Percentiles rank a stretch among this genome's conserved stretches.
phyloP scores from a whole-genome alignment of 2,329 filamentous ascomycete species.

The Penicillium hordei region DNA sequence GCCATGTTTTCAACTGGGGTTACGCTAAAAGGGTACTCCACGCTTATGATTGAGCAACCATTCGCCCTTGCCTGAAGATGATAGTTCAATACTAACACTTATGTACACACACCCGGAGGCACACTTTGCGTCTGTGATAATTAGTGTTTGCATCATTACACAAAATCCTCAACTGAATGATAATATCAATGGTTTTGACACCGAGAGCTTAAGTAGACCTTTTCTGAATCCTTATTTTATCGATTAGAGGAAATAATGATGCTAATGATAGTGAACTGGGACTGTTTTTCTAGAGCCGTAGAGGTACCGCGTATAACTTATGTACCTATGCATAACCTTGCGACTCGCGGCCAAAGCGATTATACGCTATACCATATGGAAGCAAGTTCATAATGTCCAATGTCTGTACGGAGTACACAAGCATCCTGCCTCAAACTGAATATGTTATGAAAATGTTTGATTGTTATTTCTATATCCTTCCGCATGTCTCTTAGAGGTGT shows the following conservation, averaged over 20 bases:
- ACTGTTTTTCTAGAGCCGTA: not conserved
- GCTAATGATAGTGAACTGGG: not conserved
- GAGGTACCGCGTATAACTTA: not conserved
- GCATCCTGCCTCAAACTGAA: not conserved
- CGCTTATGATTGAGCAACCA: slow-evolving; percentile 21
- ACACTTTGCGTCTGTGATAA: not conserved
- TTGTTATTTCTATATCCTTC: not conserved
- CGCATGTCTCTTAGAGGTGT: not conserved
- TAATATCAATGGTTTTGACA: not conserved
- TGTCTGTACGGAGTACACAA: not conserved
- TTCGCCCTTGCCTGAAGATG: slow-evolving; percentile 10
- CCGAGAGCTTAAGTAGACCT: slow-evolving; percentile 5
- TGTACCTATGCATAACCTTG: slow-evolving; percentile 5
- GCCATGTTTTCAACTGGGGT: slow-evolving; percentile 22
- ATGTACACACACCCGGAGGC: not conserved
- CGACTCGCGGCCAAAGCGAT: not conserved
- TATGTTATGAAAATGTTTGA: not conserved
- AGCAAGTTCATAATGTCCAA: not conserved
- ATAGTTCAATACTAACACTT: not conserved
- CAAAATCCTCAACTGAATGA: not conserved
- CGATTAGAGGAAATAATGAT: not conserved
- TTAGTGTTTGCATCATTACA: slow-evolving; percentile 8
- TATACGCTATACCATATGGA: not conserved
- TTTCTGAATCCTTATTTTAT: not conserved
- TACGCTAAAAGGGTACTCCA: slow-evolving; percentile 19